These are phyloP conservation scores for Strigomonas culicis DNA, from an alignment of 208 protist genomes.

Conservation along the genomic window DNA sequence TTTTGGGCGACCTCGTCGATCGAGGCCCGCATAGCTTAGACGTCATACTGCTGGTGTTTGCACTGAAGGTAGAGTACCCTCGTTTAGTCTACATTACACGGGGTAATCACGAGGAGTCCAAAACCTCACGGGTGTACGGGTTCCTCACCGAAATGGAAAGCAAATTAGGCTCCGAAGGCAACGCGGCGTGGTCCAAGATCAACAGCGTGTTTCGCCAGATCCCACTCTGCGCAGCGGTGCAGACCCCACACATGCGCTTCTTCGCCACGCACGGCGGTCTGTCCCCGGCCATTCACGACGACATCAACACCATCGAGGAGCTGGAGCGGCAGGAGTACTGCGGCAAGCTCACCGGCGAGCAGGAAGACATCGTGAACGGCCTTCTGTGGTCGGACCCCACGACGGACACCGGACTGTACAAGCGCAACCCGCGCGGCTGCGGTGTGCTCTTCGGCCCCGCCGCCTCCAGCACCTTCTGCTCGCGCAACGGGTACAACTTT, in stretches of 20 bases:
- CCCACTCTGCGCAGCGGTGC: conserved; percentile 68
- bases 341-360: conserved; percentile 88
- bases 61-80: conserved; percentile 81
- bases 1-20: conserved; percentile 99
- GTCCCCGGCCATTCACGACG: conserved; percentile 70
- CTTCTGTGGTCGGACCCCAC: conserved; percentile 98
- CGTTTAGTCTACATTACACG: conserved; percentile 71
- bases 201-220: conserved; percentile 75
- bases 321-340: conserved; percentile 44
- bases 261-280: conserved; percentile 98
- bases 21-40: conserved; percentile 46
- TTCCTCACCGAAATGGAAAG: conserved; percentile 47
- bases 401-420: conserved; percentile 81
- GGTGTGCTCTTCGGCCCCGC: conserved; percentile 96
- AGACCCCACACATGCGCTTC: conserved; percentile 86
- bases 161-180: conserved; percentile 38
- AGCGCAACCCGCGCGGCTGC: conserved; percentile 96
- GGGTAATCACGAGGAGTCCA: conserved; percentile 86
- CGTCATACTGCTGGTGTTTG: conserved; percentile 68
- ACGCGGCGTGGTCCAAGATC: conserved; percentile 58
- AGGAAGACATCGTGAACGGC: conserved; percentile 96
- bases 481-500: conserved; percentile 96
- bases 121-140: conserved; percentile 72
- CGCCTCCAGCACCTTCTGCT: conserved; percentile 94
- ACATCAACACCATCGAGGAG: conserved; percentile 23